Base-by-base conservation (phyloP, 1,284 basidiomycete genomes). In the Athelia sp. region DNA sequence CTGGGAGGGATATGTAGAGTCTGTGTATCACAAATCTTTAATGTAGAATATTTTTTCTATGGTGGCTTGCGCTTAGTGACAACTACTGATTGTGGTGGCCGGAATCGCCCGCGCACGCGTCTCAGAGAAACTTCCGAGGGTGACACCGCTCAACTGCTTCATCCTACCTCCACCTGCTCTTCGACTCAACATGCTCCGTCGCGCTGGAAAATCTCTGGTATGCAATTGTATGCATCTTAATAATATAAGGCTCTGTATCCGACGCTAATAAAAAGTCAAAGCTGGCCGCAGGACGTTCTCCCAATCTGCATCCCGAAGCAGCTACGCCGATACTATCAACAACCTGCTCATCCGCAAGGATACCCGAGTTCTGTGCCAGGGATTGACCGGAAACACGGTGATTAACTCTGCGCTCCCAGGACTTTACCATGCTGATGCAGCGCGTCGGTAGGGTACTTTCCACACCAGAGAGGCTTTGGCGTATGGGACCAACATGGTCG, bases 351-450 rank as follows among this genome's bases (percentile, higher is more conserved):
- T 98, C 66, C 83, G 93, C 73, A 93, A 94, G 69, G 92, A 99
- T 72, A 97, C 96, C 58, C 93, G 84, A 69, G 94, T 98, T 43
- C 74, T 97, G 53, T 91, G 90, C 61, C 93, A 97, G 68, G 93
- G 93, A 46, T 87, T 96, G 66, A 98, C 94, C 42, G 97, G 97
- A 68, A 98, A 98, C 85, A 99, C 96, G 54, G 94, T 92, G 87
- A 64, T 17, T 48, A 34, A 24, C 26, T 26, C 26, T 32, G 36
- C 29, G 48, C 17, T n/a, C 15, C 6, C 18, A 9, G 23, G 26
- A 34, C 21, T 10, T 22, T 51, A 18, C 23, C 14, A 35, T 45
- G 34, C 29, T 48, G 44, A 46, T 35, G 17, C 19, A 36, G 10
- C 38, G 45, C 48, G 23, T 49, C 13, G 50, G 23, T 58, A 98